Evolutionary conservation across 2,329 filamentous ascomycete species (phyloP).

Genomic region (Thielaviopsis musarum): DNA sequence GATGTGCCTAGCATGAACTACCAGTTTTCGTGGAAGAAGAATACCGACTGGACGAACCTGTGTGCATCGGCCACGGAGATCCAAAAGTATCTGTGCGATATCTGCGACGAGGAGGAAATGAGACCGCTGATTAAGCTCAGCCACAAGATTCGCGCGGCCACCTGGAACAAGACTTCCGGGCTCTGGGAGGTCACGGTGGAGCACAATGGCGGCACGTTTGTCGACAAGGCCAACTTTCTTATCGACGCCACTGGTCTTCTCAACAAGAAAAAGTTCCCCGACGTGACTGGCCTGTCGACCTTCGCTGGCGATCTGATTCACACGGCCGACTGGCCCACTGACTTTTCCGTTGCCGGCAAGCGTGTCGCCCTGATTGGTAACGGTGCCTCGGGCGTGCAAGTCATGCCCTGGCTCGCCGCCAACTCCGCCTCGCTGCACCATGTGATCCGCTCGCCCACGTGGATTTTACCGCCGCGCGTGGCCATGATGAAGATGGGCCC

Average conservation of each 20-base stretch:
- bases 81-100: constrained; percentile 30
- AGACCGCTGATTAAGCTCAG: constrained; percentile 25
- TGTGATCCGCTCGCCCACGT: constrained; percentile 26
- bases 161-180: constrained; percentile 27
- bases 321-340: constrained; percentile 34
- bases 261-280: constrained; percentile 39
- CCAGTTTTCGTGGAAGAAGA: constrained; percentile 43
- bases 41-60: constrained; percentile 41
- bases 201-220: constrained; percentile 23
- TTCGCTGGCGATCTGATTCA: constrained; percentile 35
- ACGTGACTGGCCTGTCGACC: constrained; percentile 26
- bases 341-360: constrained; percentile 32
- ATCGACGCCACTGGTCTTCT: constrained; percentile 34
- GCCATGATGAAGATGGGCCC: constrained; percentile 20
- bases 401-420: constrained; percentile 32
- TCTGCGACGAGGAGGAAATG: constrained; percentile 32
- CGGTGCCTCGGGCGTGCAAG: constrained; percentile 36
- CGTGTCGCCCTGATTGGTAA: constrained; percentile 39
- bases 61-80: constrained; percentile 40
- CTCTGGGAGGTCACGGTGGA: constrained; percentile 26
- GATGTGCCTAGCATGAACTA: constrained; percentile 45
- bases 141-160: constrained; percentile 26
- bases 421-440: constrained; percentile 25
- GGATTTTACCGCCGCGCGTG: constrained; percentile 24
- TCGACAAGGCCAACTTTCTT: constrained; percentile 30